Conservation (phyloP, 495 filamentous ascomycete genomes). For the Penicillium nucicola region DNA sequence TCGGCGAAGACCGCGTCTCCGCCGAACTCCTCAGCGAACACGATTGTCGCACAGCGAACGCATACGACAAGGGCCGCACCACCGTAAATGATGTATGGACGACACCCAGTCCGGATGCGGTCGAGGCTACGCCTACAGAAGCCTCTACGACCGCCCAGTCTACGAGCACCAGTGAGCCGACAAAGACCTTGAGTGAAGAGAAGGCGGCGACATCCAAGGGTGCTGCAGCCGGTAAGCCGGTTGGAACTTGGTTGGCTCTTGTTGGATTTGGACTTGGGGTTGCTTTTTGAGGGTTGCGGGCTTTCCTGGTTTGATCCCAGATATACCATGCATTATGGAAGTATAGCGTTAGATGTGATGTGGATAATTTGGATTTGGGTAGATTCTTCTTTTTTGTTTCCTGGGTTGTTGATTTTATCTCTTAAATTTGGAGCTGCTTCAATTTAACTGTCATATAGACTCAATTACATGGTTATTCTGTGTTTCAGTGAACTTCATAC, state of each 20-base stretch:
- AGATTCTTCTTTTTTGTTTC: too few species aligned
- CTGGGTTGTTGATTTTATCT: too few species aligned
- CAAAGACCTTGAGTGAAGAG: slow-evolving; percentile 3
- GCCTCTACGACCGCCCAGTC: neutral
- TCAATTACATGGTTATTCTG: too few species aligned
- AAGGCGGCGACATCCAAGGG: slow-evolving; percentile 10
- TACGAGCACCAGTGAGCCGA: slow-evolving; percentile 2
- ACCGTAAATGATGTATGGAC: slow-evolving; percentile 11
- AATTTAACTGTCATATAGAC: too few species aligned
- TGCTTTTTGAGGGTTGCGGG: slow-evolving; percentile 1
- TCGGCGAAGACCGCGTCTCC: slow-evolving; percentile 4
- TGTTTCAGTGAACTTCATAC: too few species aligned
- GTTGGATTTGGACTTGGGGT: slow-evolving; percentile 20
- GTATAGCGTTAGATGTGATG: too few species aligned
- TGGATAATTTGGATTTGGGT: too few species aligned
- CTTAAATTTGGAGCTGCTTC: too few species aligned
- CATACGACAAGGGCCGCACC: slow-evolving; percentile 12
- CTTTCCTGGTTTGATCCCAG: too few species aligned
- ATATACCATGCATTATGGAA: too few species aligned
- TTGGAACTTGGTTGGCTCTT: slow-evolving; percentile 17
- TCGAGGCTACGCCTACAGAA: slow-evolving; percentile 9
- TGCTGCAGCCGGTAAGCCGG: slow-evolving; percentile 5
- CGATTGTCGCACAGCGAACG: slow-evolving; percentile 20
- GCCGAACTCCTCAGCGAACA: slow-evolving; percentile 14
- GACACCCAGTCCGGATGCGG: slow-evolving; percentile 6